These are phyloP conservation scores for Wallacemonas sp. DNA, from an alignment of 208 protist species.

Conservation along the genomic window DNA sequence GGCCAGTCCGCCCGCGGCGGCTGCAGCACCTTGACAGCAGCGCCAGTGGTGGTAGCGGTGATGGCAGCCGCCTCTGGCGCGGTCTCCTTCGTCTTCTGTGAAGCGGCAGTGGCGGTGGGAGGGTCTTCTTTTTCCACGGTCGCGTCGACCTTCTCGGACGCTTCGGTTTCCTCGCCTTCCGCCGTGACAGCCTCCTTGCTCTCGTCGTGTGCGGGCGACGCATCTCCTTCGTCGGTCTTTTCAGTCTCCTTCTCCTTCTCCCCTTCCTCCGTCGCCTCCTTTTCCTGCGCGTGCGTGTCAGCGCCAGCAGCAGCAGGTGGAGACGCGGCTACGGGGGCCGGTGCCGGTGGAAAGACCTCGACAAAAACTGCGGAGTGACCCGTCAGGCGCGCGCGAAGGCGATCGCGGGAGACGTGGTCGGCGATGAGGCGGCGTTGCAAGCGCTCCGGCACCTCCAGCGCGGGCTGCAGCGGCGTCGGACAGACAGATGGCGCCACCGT, in stretches of 20 bases:
- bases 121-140: too few relatives aligned
- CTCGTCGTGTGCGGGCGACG: not conserved
- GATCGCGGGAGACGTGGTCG: conserved; percentile 64
- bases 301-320: not conserved
- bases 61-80: not conserved
- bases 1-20: conserved; percentile 13
- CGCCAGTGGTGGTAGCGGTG: too few relatives aligned
- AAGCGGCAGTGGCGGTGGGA: not conserved
- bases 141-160: too few relatives aligned
- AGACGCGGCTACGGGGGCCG: not conserved
- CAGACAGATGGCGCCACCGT: conserved; percentile 27
- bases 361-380: conserved; percentile 22
- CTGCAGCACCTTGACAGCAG: not conserved
- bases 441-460: conserved; percentile 46
- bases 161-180: not conserved
- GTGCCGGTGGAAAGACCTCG: conserved; percentile 27
- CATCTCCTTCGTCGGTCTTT: not conserved
- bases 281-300: not conserved
- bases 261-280: conserved; percentile 1
- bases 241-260: not conserved
- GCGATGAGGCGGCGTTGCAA: conserved; percentile 53
- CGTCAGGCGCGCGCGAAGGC: conserved; percentile 60
- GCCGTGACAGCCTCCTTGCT: not conserved
- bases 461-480: conserved; percentile 74
- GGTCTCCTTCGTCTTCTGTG: not conserved